Conservation (phyloP, 495 filamentous ascomycete genomes). For the Xylaria cubensis region DNA sequence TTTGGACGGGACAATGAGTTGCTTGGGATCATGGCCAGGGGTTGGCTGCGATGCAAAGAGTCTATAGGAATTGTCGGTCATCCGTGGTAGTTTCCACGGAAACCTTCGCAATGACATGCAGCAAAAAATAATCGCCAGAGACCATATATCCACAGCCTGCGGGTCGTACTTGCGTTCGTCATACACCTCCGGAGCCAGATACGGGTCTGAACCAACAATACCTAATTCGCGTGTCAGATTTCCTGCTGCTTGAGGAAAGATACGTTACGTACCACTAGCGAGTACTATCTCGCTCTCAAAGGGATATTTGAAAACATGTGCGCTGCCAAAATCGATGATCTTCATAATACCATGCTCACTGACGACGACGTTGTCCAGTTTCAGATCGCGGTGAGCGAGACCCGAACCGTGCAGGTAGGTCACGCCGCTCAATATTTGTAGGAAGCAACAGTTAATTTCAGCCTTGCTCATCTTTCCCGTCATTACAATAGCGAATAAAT, state of each 20-base stretch:
- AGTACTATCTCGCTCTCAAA: conserved; percentile 92
- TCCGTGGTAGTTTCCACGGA: conserved; percentile 94
- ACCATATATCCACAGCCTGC: conserved; percentile 95
- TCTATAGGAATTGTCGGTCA: conserved; percentile 92
- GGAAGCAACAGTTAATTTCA: conserved; percentile 87
- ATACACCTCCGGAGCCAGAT: conserved; percentile 96
- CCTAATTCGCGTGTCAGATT: conserved; percentile 56
- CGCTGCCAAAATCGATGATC: conserved; percentile 98
- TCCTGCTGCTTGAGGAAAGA: conserved; percentile 2
- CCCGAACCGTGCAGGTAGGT: conserved; percentile 98
- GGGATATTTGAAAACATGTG: conserved; percentile 94
- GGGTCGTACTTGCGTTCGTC: conserved; percentile 95
- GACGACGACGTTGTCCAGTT: conserved; percentile 97
- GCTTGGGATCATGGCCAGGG: conserved; percentile 58
- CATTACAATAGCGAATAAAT: conserved; percentile 99
- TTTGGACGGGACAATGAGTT: conserved; percentile 47
- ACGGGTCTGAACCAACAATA: conserved; percentile 97
- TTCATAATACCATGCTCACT: conserved; percentile 99
- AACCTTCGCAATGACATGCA: conserved; percentile 97
- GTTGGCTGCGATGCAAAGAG: conserved; percentile 83
- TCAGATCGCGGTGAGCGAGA: conserved; percentile 92
- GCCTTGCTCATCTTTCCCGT: conserved; percentile 96
- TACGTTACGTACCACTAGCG: conserved; percentile 73
- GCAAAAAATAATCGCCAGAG: conserved; percentile 96
- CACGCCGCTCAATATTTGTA: conserved; percentile 96